Percentiles rank a stretch among this genome's conserved stretches.
phyloP scores from a whole-genome alignment of 352 stramenopile genomes.

The Globisporangium iwayamae region DNA sequence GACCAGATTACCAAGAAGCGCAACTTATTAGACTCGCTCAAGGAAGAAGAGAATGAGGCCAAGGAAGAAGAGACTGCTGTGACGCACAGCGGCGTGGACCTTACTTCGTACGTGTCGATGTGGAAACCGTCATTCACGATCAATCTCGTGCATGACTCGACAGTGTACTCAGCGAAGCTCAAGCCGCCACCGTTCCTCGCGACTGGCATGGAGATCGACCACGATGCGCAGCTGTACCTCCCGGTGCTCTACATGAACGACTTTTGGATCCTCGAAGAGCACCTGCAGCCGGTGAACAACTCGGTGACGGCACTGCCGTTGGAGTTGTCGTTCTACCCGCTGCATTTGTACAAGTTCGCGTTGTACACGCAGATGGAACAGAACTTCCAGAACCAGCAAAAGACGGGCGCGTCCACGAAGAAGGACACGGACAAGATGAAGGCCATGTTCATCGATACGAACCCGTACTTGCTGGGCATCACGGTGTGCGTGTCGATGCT shows the following conservation, averaged over 20 bases:
- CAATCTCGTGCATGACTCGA: conserved; percentile 71
- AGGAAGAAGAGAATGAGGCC: conserved; percentile 16
- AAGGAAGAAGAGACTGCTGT: conserved; percentile 6
- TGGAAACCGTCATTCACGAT: conserved; percentile 76
- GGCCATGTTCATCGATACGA: conserved; percentile 96
- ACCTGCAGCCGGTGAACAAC: conserved; percentile 89
- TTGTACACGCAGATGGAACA: conserved; percentile 93
- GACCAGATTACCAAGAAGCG: conserved; percentile 73
- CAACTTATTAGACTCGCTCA: conserved; percentile 49
- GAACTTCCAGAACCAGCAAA: conserved; percentile 90
- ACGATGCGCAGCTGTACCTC: conserved; percentile 67
- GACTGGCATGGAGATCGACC: conserved; percentile 55
- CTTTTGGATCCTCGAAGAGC: conserved; percentile 92
- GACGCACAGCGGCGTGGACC: conserved; percentile 20
- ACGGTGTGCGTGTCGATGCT: conserved; percentile 94
- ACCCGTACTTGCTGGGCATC: conserved; percentile 94
- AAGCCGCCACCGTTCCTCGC: conserved; percentile 67
- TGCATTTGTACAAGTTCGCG: conserved; percentile 90
- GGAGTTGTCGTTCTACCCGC: conserved; percentile 80
- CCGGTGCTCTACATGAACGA: conserved; percentile 92
- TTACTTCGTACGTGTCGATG: conserved; percentile 63
- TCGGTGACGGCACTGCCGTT: conserved; percentile 77
- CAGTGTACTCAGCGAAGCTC: conserved; percentile 51
- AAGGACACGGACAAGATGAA: conserved; percentile 93
- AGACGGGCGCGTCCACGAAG: conserved; percentile 87